Percentiles rank a stretch among this genome's conserved stretches.
Evolutionary conservation across 345 rosid genomes (phyloP).

Genomic region (Gynandropsis gynandra): DNA sequence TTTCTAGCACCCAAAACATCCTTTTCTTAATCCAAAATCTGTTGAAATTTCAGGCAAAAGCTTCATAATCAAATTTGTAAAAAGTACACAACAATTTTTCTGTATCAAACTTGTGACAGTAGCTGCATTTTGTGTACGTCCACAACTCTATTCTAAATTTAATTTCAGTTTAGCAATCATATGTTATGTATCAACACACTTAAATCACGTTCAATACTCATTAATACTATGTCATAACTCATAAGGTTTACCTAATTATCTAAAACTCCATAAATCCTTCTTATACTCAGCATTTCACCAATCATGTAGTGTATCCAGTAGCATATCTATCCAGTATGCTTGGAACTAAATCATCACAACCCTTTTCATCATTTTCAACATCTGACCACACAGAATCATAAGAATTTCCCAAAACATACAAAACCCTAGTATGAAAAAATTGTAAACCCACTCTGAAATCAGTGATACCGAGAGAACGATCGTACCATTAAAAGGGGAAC

Average conservation of each 20-base stretch:
- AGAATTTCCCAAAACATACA: not conserved
- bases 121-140: not conserved
- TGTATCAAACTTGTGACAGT: too few species aligned
- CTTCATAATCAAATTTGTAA: not conserved
- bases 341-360: not conserved
- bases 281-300: too few species aligned
- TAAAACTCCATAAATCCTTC: too few species aligned
- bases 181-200: too few species aligned
- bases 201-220: too few species aligned
- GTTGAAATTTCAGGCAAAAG: not conserved
- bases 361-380: not conserved
- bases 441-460: not conserved
- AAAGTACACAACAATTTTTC: too few species aligned
- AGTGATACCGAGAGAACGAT: not conserved
- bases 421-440: not conserved
- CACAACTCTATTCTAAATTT: not conserved
- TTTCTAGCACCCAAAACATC: not conserved
- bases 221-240: too few species aligned
- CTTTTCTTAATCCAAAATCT: not conserved
- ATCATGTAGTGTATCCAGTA: too few species aligned
- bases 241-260: too few species aligned
- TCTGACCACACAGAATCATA: not conserved
- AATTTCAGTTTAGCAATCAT: too few species aligned
- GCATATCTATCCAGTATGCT: not conserved
- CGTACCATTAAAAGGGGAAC: constrained; percentile 89